phyloP scores from a whole-genome alignment of 106 monocot genomes.

The Platanthera guangdongensis region DNA sequence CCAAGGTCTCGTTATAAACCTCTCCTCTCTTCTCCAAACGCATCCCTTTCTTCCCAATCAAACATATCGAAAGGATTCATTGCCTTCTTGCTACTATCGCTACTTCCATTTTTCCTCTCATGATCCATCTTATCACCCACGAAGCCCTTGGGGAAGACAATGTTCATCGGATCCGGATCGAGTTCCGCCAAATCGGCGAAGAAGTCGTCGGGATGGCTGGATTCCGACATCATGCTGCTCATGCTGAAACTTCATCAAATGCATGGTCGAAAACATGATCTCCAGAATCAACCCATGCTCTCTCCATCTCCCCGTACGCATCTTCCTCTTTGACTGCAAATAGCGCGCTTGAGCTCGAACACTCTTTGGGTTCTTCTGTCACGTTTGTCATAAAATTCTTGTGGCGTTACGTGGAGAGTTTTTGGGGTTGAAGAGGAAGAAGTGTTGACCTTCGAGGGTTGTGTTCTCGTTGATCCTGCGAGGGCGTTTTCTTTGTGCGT shows the following conservation, averaged over 20 bases:
- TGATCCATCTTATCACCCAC: slow-evolving; percentile 2
- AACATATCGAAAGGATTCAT: slow-evolving; percentile 41
- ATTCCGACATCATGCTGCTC: background rate
- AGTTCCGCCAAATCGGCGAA: slow-evolving; percentile 16
- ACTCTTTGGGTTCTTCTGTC: slow-evolving; percentile 1
- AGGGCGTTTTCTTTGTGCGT: slow-evolving; percentile 65
- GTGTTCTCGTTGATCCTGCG: slow-evolving; percentile 39
- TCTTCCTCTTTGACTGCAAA: slow-evolving; percentile 11
- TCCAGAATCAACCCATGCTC: background rate
- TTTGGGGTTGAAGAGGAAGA: slow-evolving; percentile 1
- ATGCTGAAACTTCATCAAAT: background rate
- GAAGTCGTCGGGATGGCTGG: slow-evolving; percentile 10
- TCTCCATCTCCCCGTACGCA: background rate
- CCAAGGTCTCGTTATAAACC: slow-evolving; percentile 1
- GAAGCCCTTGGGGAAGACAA: slow-evolving; percentile 8
- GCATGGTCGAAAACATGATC: background rate
- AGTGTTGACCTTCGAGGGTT: slow-evolving; percentile 6
- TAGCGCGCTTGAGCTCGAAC: background rate
- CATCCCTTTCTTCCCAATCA: slow-evolving; percentile 13
- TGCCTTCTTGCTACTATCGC: background rate
- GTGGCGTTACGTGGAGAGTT: background rate
- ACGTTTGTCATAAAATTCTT: background rate
- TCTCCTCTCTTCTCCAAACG: background rate
- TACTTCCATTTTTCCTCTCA: background rate
- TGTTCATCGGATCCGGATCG: slow-evolving; percentile 15